Base-by-base conservation (phyloP, 331 rosid genomes). In the Saraca asoca region DNA sequence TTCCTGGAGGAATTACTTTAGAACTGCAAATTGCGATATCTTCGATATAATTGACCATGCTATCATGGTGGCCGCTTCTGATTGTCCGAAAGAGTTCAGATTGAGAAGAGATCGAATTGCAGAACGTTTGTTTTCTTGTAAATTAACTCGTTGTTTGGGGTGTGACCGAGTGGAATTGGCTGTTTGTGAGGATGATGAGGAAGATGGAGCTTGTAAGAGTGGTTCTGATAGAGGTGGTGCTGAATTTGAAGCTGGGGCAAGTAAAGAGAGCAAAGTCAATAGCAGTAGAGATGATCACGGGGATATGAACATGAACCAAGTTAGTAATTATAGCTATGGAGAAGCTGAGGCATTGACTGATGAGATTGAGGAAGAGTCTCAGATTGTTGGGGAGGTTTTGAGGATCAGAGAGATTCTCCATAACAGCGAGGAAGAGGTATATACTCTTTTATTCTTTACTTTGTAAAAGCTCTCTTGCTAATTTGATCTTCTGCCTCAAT, bases 301-400 rank as follows among this genome's bases (percentile, higher is more conserved):
- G 17, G 93, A 79, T 51, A 77, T 67, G 79, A 54, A 70, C 69
- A 69, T 20, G 17, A 85, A 85, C 16, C 79, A 41, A 46, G 77
- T 75, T 18, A 82, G 85, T 75, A 89, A 81, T 73, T 84, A 68
- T 51, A 84, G 90, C 84, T 85, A 71, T 71, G 92, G 80, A 7
- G 94, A 90, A 14, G 97, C 95, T 18, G 98, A 94, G 81, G 99
- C 97, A 72, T 77, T 94, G 72, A 90, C 91, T 50, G 96, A 88
- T 77, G 89, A 83, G 78, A 86, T 94, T 66, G 99, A 94, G 51
- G 77, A 86, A 60, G 82, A 81, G 64, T 81, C 90, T 71, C 80
- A 78, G 66, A 69, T 60, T 77, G 55, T 80, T 20, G 89, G 19
- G 10, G 99, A 94, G 77, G 82, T 90, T 51, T 33, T 81, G 65